A percentile compares a stretch with the other conserved stretches of the same genome.
phyloP scores from a whole-genome alignment of 441 rosid genomes.

The Erysimum cheiri region DNA sequence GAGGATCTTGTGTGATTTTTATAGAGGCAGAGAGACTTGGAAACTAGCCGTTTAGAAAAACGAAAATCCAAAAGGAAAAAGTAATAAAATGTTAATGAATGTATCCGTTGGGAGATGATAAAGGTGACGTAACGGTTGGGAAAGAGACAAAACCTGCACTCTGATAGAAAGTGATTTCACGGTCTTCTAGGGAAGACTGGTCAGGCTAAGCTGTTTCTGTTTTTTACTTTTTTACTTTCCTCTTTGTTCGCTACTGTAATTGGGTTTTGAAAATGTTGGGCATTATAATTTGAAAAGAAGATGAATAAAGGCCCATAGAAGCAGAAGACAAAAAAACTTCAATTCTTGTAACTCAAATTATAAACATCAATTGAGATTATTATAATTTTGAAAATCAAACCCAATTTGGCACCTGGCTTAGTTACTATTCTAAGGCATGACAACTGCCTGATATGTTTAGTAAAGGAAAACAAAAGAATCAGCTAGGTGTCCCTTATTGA shows the following conservation, averaged over 20 bases:
- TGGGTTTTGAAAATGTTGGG: constrained; percentile 8
- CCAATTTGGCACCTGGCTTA: constrained; percentile 15
- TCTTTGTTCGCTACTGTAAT: neutral
- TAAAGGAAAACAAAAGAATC: constrained; percentile 11
- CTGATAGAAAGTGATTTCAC: constrained; percentile 11
- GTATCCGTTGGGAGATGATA: constrained; percentile 36
- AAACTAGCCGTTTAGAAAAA: constrained; percentile 36
- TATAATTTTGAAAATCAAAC: neutral
- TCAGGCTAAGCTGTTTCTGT: constrained; percentile 31
- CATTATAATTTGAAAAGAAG: neutral
- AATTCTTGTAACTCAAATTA: too few relatives aligned
- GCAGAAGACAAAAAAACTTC: neutral
- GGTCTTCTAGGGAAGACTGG: constrained; percentile 33
- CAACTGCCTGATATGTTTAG: constrained; percentile 38
- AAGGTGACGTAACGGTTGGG: constrained; percentile 35
- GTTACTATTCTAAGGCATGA: constrained; percentile 15
- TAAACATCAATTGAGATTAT: too few relatives aligned
- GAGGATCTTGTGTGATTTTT: constrained; percentile 21
- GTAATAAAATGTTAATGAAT: constrained; percentile 22
- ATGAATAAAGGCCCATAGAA: constrained; percentile 26
- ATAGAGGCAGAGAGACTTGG: constrained; percentile 31
- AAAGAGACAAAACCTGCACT: constrained; percentile 17
- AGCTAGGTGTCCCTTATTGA: constrained; percentile 37
- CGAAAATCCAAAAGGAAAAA: neutral
- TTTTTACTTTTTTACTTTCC: neutral